These are phyloP conservation scores for Podospora bellae-mahoneyi DNA, from an alignment of 495 filamentous ascomycete genomes.

Conservation along the genomic window DNA sequence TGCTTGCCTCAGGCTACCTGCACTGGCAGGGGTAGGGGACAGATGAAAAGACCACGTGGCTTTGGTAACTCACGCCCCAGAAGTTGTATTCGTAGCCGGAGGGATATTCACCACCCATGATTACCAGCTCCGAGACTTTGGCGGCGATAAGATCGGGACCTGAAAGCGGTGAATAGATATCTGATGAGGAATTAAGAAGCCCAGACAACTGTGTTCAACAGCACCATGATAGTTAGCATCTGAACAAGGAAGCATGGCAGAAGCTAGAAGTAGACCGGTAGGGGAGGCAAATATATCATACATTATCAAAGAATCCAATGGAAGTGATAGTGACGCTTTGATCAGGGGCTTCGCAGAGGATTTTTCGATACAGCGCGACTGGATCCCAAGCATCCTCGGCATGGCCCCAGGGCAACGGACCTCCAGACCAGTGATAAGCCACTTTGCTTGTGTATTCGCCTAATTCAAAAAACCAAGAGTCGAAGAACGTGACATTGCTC, in stretches of 20 bases:
- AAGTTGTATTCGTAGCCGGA: constrained; percentile 45
- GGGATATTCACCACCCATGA: constrained; percentile 49
- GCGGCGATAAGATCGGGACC: constrained; percentile 37
- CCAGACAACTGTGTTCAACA: constrained; percentile 30
- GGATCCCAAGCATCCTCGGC: constrained; percentile 42
- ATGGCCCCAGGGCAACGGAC: constrained; percentile 30
- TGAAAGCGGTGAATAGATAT: constrained; percentile 31
- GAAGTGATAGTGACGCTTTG: constrained; percentile 43
- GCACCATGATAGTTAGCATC: not conserved
- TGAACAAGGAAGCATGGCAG: not conserved
- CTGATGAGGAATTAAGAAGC: constrained; percentile 39
- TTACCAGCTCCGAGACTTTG: constrained; percentile 45
- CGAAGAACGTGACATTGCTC: constrained; percentile 43
- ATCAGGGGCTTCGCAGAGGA: constrained; percentile 34
- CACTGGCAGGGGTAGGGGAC: no score
- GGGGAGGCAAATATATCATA: constrained; percentile 9
- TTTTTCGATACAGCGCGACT: constrained; percentile 42
- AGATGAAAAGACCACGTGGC: no score
- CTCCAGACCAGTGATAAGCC: constrained; percentile 38
- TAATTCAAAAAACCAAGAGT: constrained; percentile 32
- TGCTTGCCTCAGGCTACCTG: no score
- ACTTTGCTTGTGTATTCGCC: constrained; percentile 40
- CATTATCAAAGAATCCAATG: constrained; percentile 44
- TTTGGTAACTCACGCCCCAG: constrained; percentile 20
- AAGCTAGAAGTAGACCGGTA: not conserved